Conservation (phyloP, 2,329 filamentous ascomycete genomes). For the Calonectria hawksworthii region DNA sequence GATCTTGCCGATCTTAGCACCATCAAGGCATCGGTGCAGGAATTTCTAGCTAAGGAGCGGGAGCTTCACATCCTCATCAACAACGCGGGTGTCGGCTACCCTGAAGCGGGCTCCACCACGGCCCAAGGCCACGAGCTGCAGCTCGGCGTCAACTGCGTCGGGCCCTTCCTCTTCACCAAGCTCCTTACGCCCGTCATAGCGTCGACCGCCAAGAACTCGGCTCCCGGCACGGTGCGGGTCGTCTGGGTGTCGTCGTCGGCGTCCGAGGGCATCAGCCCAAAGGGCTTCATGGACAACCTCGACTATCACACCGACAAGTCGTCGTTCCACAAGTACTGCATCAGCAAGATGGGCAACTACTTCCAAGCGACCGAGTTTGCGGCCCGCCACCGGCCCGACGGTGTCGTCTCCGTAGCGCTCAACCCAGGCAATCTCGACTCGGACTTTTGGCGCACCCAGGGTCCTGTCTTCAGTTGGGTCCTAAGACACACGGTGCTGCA, state of each 20-base stretch:
- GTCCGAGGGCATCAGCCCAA: conserved; percentile 22
- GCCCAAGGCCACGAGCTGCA: conserved; percentile 58
- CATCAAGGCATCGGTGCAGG: conserved; percentile 39
- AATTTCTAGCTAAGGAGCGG: conserved; percentile 40
- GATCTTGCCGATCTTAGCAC: conserved; percentile 53
- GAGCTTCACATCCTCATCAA: conserved; percentile 56
- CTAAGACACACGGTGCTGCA: conserved; percentile 40
- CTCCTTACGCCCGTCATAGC: conserved; percentile 52
- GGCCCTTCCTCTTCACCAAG: conserved; percentile 56
- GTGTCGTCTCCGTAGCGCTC: conserved; percentile 49
- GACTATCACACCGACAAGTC: conserved; percentile 31
- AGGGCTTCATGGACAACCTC: conserved; percentile 39
- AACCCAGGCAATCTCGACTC: conserved; percentile 58
- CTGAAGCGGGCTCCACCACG: conserved; percentile 54
- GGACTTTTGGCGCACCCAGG: conserved; percentile 51
- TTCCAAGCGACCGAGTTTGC: conserved; percentile 51
- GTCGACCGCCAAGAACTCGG: conserved; percentile 47
- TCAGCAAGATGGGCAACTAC: conserved; percentile 51
- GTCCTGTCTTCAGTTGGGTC: conserved; percentile 30
- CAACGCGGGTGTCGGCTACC: conserved; percentile 58
- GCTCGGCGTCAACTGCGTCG: conserved; percentile 58
- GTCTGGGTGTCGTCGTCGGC: conserved; percentile 51
- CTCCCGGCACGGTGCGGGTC: conserved; percentile 47
- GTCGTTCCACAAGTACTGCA: conserved; percentile 31
- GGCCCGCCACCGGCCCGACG: conserved; percentile 42